These are phyloP conservation scores for Stipa capillata DNA, from an alignment of 176 grass and related monocot genomes.

Conservation along the genomic window DNA sequence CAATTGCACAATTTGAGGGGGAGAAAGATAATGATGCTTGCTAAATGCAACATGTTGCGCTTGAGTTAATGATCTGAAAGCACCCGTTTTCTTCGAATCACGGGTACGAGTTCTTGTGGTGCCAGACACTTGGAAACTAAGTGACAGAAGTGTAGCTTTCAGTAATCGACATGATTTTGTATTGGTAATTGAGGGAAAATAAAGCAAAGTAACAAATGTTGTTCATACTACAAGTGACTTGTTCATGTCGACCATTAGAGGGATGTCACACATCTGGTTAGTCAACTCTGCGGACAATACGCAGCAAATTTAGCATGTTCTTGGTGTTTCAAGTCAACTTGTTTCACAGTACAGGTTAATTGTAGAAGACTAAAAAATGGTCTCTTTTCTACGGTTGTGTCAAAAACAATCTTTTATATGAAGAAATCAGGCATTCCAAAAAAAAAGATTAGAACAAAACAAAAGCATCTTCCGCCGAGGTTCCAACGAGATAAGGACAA, in stretches of 20 bases:
- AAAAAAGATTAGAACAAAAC: background rate
- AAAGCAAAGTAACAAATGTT: background rate
- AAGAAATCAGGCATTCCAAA: background rate
- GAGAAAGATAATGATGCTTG: background rate
- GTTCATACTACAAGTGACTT: background rate
- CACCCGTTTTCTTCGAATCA: conserved; percentile 1
- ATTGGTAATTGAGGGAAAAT: background rate
- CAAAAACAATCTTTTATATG: background rate
- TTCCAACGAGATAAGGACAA: conserved; percentile 20
- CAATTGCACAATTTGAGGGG: background rate
- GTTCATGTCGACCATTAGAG: background rate
- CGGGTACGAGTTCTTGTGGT: background rate
- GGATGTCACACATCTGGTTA: background rate
- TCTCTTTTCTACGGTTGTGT: background rate
- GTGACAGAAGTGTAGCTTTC: conserved; percentile 25
- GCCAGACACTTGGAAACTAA: conserved; percentile 9
- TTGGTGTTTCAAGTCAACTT: conserved; percentile 15
- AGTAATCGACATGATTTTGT: background rate
- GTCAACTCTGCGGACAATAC: conserved; percentile 1
- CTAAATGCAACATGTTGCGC: background rate
- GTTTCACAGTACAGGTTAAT: background rate
- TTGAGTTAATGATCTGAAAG: background rate
- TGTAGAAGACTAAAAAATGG: background rate
- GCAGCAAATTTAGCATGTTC: conserved; percentile 14
- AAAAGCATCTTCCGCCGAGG: background rate